Evolutionary conservation across 768 basidiomycete species (phyloP), one percentile per base, ranked within the genome.

Genomic region (Harrya chromipes): DNA sequence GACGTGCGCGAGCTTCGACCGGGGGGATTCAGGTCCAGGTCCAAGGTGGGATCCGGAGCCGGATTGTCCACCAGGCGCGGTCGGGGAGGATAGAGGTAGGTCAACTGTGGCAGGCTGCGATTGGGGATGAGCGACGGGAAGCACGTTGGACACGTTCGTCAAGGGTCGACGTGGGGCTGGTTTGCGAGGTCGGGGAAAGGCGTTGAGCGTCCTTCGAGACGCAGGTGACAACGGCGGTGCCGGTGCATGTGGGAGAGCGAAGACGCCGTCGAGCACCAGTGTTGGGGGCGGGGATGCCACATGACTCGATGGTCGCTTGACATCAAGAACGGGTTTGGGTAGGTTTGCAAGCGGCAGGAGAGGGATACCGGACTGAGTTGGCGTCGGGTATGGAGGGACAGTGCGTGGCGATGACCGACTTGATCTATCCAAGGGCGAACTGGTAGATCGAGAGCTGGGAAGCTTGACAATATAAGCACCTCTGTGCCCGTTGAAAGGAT

Each of bases 1-100:
- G 2, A 62, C 61, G 11, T 26, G 48, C 4, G 61, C 61, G 13
- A 62, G 61, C 41, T 50, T 62, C 4, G 61, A 60, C 5, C 61
- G 52, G 5, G 61, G 61, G 1, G 58, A 62, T 8, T 59, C 53
- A 3, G 36, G 12, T 14, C 40, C n/a, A 14, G 23, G 10, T 17
- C 31, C 31, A 31, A 11, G 33, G 13, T 33, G 33, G 16, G 33
- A 7, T 33, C 14, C 14, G 14, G 33, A 14, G 1, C 16, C 34
- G 6, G 40, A 6, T 1, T 6, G 24, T 41, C 10, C 26, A 4
- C 7, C n/a, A 19, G 17, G 10, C 4, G n/a, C 10, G 0, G 9
- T 21, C 0, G 16, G 34, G n/a, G 35, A 46, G 34, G 19, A 9
- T 9, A 7, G 6, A 6, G 10, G 2, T 19, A 20, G 1, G 14